Conservation (phyloP, 768 basidiomycete species). For the Tulasnella sp. region DNA sequence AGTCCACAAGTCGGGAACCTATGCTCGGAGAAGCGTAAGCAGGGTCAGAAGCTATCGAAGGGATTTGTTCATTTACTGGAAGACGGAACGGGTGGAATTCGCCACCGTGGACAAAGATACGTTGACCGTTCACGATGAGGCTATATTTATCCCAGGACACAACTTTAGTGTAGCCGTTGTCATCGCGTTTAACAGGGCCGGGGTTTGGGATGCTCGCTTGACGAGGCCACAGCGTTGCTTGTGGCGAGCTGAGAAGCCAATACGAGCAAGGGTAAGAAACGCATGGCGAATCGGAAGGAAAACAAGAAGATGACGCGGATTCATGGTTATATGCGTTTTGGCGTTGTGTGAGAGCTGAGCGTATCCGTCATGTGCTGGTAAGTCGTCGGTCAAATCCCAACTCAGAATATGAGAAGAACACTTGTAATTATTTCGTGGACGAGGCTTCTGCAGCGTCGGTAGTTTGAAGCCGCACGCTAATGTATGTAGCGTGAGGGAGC, state of each 20-base stretch:
- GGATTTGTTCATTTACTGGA: conserved; percentile 47
- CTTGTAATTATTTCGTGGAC: neutral
- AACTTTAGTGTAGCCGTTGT: neutral
- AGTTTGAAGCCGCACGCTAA: conserved; percentile 2
- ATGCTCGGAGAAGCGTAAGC: neutral
- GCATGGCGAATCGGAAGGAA: neutral
- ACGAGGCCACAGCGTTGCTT: neutral
- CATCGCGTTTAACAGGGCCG: neutral
- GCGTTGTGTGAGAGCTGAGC: neutral
- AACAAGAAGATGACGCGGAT: neutral
- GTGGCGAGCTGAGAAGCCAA: neutral
- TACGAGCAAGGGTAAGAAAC: conserved; percentile 3
- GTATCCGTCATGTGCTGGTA: neutral
- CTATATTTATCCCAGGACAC: conserved; percentile 66
- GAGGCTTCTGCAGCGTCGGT: neutral
- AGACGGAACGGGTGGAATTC: conserved; percentile 82
- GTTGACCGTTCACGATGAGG: conserved; percentile 62
- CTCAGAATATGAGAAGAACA: neutral
- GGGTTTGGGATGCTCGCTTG: neutral
- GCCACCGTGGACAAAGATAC: conserved; percentile 74
- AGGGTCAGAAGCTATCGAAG: neutral
- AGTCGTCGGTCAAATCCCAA: neutral
- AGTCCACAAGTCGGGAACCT: conserved; percentile 63
- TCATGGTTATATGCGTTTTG: conserved; percentile 13
- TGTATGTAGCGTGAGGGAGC: neutral